These are phyloP conservation scores for Platanus orientalis DNA, from an alignment of 164 flowering plant genomes.

Conservation along the genomic window DNA sequence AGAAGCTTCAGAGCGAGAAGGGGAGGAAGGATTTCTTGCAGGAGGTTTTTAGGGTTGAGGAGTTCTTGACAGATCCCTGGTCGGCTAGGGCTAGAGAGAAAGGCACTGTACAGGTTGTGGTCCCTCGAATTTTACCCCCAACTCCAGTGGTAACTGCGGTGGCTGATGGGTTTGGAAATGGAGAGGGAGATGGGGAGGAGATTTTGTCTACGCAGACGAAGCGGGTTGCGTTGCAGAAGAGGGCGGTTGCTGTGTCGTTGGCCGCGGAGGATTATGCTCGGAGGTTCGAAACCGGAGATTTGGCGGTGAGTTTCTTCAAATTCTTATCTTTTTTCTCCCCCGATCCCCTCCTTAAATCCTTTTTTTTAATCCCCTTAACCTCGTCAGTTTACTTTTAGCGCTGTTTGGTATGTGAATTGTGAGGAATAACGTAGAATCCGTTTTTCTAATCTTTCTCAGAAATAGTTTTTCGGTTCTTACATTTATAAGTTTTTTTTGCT, in stretches of 20 bases:
- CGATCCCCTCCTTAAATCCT: no score
- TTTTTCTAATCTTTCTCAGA: background rate
- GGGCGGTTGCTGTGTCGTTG: slow-evolving; percentile 61
- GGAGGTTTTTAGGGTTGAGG: slow-evolving; percentile 49
- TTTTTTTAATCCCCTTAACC: background rate
- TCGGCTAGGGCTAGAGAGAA: slow-evolving; percentile 32
- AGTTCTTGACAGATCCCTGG: slow-evolving; percentile 60
- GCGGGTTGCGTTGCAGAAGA: slow-evolving; percentile 66
- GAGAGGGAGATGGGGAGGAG: slow-evolving; percentile 37
- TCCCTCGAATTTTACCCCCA: slow-evolving; percentile 50
- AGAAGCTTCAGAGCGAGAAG: slow-evolving; percentile 32
- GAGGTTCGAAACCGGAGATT: slow-evolving; percentile 67
- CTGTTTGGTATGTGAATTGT: background rate
- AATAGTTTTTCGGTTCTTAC: background rate
- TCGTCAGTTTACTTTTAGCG: background rate
- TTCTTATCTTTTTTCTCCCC: background rate
- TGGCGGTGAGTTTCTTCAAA: slow-evolving; percentile 33
- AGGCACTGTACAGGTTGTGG: slow-evolving; percentile 69
- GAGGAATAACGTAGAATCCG: background rate
- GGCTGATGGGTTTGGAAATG: slow-evolving; percentile 16
- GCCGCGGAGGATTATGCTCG: slow-evolving; percentile 81
- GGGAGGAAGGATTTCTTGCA: slow-evolving; percentile 40
- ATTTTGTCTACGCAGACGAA: slow-evolving; percentile 55
- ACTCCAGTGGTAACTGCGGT: slow-evolving; percentile 17
- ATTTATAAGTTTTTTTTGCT: background rate